Percentiles rank a stretch among this genome's conserved stretches.
phyloP scores from a whole-genome alignment of 257 asterid species.

The Lavandula angustifolia region DNA sequence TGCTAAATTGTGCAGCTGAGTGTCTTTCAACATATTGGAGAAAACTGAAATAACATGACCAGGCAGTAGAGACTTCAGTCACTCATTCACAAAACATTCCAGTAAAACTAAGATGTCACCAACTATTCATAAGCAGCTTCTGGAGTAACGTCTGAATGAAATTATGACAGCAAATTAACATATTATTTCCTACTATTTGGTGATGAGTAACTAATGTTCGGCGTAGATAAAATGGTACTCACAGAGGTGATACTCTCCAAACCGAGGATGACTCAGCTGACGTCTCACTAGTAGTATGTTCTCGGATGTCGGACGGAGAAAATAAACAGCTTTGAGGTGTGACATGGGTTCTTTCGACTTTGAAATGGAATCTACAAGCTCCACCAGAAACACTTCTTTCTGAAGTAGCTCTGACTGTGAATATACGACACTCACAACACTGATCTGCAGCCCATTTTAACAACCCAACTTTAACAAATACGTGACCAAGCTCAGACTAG shows the following conservation, averaged over 20 bases:
- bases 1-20: constrained; percentile 94
- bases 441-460: constrained; percentile 60
- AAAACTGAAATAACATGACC: constrained; percentile 64
- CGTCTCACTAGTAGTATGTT: constrained; percentile 83
- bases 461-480: constrained; percentile 17
- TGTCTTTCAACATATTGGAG: constrained; percentile 91
- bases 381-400: constrained; percentile 95
- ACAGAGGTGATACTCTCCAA: constrained; percentile 98
- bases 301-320: constrained; percentile 87
- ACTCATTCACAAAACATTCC: constrained; percentile 23
- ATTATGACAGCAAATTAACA: constrained; percentile 15
- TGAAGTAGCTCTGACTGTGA: constrained; percentile 96
- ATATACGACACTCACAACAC: constrained; percentile 86
- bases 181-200: constrained; percentile 5
- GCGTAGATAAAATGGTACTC: constrained; percentile 39
- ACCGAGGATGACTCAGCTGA: constrained; percentile 83
- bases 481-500: not conserved
- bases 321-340: constrained; percentile 95
- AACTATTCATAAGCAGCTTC: constrained; percentile 27
- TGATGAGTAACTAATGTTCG: not conserved
- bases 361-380: constrained; percentile 83
- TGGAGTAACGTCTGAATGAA: constrained; percentile 5
- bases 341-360: constrained; percentile 97
- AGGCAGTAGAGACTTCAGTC: constrained; percentile 30
- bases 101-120: constrained; percentile 11